Percentiles rank a stretch among this genome's conserved stretches.
These are phyloP conservation scores for Hyparrhenia diplandra DNA, from an alignment of 176 grass and related monocot genomes.

Conservation along the genomic window DNA sequence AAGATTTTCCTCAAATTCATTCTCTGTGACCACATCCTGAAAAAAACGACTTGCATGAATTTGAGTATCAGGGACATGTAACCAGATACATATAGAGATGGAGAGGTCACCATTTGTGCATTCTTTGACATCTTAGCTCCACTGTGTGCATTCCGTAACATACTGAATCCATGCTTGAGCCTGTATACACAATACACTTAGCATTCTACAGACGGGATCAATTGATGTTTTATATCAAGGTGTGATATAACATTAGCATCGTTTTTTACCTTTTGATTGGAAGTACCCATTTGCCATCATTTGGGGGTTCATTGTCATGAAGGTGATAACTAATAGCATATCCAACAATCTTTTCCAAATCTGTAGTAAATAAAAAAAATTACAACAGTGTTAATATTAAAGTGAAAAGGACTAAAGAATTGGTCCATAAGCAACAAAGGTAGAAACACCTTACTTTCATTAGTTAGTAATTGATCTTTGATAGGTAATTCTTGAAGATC, in stretches of 20 bases:
- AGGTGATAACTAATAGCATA: conserved; percentile 30
- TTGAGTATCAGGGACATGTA: background rate
- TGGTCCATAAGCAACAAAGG: background rate
- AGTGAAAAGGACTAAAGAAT: background rate
- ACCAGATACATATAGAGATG: background rate
- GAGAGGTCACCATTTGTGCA: conserved; percentile 52
- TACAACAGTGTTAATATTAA: background rate
- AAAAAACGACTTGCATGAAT: conserved; percentile 8
- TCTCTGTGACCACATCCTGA: conserved; percentile 83
- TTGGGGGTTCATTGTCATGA: background rate
- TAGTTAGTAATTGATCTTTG: conserved; percentile 60
- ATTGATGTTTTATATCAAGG: conserved; percentile 15
- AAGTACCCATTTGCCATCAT: conserved; percentile 34
- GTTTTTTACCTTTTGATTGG: conserved; percentile 27
- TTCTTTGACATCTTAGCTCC: conserved; percentile 52
- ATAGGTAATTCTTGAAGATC: conserved; percentile 66
- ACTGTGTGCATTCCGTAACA: conserved; percentile 49
- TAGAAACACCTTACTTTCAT: conserved; percentile 50
- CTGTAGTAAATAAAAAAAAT: conserved; percentile 43
- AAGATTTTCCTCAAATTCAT: conserved; percentile 68
- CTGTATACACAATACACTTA: conserved; percentile 40
- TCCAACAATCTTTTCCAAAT: conserved; percentile 48
- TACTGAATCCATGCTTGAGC: conserved; percentile 51
- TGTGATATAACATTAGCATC: background rate
- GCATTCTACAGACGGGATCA: background rate